Evolutionary conservation across 352 stramenopile species (phyloP).

Genomic region (Globisporangium cystogenes): DNA sequence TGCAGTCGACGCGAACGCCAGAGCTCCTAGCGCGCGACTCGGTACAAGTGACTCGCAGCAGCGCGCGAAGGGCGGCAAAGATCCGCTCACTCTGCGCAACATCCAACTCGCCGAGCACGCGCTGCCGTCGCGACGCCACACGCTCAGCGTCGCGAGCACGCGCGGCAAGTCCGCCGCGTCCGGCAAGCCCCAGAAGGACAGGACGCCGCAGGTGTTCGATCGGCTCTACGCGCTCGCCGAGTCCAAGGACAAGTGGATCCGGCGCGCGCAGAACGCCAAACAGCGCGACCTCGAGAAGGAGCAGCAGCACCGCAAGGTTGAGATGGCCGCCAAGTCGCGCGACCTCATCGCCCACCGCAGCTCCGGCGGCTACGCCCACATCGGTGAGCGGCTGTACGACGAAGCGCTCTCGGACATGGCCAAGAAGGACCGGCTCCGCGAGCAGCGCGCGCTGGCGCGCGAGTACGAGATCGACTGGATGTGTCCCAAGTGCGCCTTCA

Average conservation of each 20-base stretch:
- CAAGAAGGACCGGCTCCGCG: slow-evolving; percentile 47
- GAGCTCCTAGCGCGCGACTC: too few relatives aligned
- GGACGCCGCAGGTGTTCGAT: slow-evolving; percentile 41
- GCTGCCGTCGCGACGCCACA: slow-evolving; percentile 9
- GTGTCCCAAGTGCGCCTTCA: slow-evolving; percentile 67
- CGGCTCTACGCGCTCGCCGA: slow-evolving; percentile 66
- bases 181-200: slow-evolving; percentile 20
- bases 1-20: not conserved
- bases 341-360: slow-evolving; percentile 47
- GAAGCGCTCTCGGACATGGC: slow-evolving; percentile 63
- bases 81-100: slow-evolving; percentile 29
- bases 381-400: slow-evolving; percentile 66
- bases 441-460: slow-evolving; percentile 32
- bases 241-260: slow-evolving; percentile 69
- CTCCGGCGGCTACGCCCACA: slow-evolving; percentile 49
- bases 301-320: slow-evolving; percentile 31
- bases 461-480: slow-evolving; percentile 68
- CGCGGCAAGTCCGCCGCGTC: not conserved
- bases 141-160: slow-evolving; percentile 1
- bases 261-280: slow-evolving; percentile 63
- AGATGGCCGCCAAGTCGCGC: slow-evolving; percentile 60
- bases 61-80: slow-evolving; percentile 4
- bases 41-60: not conserved
- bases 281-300: slow-evolving; percentile 44
- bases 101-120: slow-evolving; percentile 30